Base-by-base conservation (phyloP, 176 grass and related monocot species). In the Bothriochloa decipiens region DNA sequence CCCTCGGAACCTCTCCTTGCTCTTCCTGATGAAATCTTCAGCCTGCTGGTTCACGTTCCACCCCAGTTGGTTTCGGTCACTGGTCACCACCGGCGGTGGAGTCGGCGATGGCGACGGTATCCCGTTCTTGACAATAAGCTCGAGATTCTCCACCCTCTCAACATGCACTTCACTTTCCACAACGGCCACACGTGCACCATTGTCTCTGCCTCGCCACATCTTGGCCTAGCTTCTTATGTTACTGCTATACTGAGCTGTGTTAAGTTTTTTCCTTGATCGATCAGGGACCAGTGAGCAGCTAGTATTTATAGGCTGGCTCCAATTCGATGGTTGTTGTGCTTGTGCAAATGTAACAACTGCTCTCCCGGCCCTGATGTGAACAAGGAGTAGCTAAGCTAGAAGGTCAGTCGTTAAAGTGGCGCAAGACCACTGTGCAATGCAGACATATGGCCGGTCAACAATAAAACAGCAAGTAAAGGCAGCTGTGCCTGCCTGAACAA, bases 231-330 rank as follows among this genome's bases (percentile, higher is more conserved):
- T 52, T 73, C 70, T 43, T 16, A 41, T 70, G 4, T 14, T 14
- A 27, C 41, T 25, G 2, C 40, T 46, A 45, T 0, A 58, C 52
- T 22, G 40, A 72, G 70, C 3, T 47, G 41, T 33, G 47, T 2
- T 49, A 49, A 26, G 42, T 75, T 53, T 18, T 22, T 66, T 10
- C 17, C 8, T 80, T 47, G 70, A 17, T 73, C 0, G 10, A 35
- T 67, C 42, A 10, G 33, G 7, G 18, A 32, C 6, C 8, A 18
- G 8, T 45, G 39, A 3, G 60, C 23, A 7, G 39, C n/a, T 2
- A 14, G 15, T 79, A 79, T 46, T 79, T 65, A 79, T 79, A 79
- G 37, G 60, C 40, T n/a, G 37, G 57, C 41, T 23, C 53, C 58
- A 23, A 37, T 4, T 72, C 1, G 16, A 53, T 22, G 18, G 52